Evolutionary conservation across 176 grass and related monocot species (phyloP).

Genomic region (Hordeum marinum): DNA sequence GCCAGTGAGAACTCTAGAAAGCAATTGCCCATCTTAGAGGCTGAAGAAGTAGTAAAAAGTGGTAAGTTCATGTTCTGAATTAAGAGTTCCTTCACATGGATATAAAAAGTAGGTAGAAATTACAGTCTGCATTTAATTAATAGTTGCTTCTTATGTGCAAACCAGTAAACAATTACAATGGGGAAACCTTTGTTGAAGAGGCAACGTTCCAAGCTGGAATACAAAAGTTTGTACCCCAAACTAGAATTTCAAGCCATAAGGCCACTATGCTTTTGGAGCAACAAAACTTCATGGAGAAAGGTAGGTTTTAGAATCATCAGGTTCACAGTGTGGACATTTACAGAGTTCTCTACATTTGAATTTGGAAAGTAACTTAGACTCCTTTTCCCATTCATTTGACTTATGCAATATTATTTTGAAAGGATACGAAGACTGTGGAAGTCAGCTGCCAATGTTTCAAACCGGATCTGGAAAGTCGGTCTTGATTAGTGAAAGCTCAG

Average conservation of each 20-base stretch:
- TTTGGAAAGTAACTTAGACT: neutral
- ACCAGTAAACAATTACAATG: constrained; percentile 21
- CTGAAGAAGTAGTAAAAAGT: constrained; percentile 24
- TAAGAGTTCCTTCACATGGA: constrained; percentile 21
- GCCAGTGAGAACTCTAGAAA: constrained; percentile 36
- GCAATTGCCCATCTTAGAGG: constrained; percentile 39
- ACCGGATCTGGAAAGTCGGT: constrained; percentile 68
- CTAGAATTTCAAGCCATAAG: constrained; percentile 29
- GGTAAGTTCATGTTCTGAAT: constrained; percentile 33
- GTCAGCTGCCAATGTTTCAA: constrained; percentile 49
- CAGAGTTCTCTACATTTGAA: neutral
- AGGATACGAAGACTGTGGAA: constrained; percentile 25
- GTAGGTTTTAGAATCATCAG: constrained; percentile 12
- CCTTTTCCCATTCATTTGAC: neutral
- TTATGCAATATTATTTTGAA: constrained; percentile 11
- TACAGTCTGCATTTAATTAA: constrained; percentile 5
- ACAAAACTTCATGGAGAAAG: constrained; percentile 26
- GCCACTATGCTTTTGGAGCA: constrained; percentile 25
- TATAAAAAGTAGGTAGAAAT: constrained; percentile 4
- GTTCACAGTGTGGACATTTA: neutral
- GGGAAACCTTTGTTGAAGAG: neutral
- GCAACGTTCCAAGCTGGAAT: constrained; percentile 23
- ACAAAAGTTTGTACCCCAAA: constrained; percentile 4
- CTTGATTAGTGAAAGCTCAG: constrained; percentile 42
- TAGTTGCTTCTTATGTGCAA: constrained; percentile 18